These are phyloP conservation scores for Eragrostis nindensis DNA, from an alignment of 176 grass and related monocot genomes.

Conservation along the genomic window DNA sequence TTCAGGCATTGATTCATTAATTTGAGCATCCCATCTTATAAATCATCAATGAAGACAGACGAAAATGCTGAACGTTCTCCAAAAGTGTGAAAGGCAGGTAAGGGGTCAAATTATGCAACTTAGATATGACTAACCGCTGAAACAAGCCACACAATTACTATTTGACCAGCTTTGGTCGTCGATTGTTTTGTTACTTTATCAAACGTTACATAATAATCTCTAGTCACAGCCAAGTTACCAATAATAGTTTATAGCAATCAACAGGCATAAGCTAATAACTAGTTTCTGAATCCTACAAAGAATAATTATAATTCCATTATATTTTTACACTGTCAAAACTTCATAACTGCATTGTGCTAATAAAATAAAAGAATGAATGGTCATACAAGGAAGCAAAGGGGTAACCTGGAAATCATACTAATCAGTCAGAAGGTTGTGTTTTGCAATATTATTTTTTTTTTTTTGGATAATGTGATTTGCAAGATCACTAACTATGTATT, in stretches of 20 bases:
- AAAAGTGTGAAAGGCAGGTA: too few species aligned
- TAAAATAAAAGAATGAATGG: neutral
- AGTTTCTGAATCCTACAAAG: neutral
- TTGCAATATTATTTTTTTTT: neutral
- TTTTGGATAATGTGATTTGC: neutral
- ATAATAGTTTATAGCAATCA: neutral
- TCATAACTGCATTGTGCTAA: neutral
- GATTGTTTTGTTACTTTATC: neutral
- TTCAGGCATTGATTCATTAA: neutral
- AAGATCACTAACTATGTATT: neutral
- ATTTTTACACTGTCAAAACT: neutral
- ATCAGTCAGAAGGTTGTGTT: neutral
- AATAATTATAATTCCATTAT: neutral
- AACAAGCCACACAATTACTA: too few species aligned
- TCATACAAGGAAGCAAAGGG: neutral
- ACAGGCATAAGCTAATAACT: neutral
- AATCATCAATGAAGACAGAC: neutral
- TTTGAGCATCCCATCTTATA: neutral
- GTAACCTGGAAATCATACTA: neutral
- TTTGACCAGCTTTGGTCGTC: too few species aligned
- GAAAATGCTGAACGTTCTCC: too few species aligned
- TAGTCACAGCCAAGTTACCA: neutral
- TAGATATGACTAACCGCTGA: too few species aligned
- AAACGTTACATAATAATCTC: neutral
- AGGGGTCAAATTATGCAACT: too few species aligned